Conservation (phyloP, 169 alveolate species). For the Plasmodium adleri region DNA sequence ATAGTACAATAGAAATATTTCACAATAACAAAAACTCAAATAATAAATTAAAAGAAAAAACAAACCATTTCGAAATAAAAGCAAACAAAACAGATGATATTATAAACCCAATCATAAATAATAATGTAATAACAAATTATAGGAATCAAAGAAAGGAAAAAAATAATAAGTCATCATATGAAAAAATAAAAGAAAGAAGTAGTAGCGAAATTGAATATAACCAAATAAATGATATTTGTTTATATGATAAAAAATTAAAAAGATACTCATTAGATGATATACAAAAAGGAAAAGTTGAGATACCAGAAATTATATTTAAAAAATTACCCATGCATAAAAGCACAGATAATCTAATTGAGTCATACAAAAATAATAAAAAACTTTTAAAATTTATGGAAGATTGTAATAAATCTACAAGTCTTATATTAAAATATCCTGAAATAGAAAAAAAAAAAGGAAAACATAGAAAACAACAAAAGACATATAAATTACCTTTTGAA, state of each 20-base stretch:
- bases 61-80: no score
- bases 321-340: conserved; percentile 36
- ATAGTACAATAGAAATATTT: no score
- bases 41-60: no score
- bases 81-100: no score
- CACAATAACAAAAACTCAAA: no score
- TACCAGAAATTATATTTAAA: conserved; percentile 42
- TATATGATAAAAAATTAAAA: conserved; percentile 21
- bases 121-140: no score
- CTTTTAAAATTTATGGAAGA: conserved; percentile 67
- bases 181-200: conserved; percentile 10
- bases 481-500: conserved; percentile 41
- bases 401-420: conserved; percentile 58
- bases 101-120: no score
- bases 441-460: conserved; percentile 10
- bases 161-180: no score
- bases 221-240: conserved; percentile 5
- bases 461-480: neutral
- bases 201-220: conserved; percentile 7
- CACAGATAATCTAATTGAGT: conserved; percentile 47
- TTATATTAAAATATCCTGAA: conserved; percentile 74
- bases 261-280: conserved; percentile 72
- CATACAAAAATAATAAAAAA: conserved; percentile 65
- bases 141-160: no score
- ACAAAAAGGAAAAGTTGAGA: conserved; percentile 44